Base-by-base conservation (phyloP, 1,284 basidiomycete genomes). In the Ustilago bromivora region DNA sequence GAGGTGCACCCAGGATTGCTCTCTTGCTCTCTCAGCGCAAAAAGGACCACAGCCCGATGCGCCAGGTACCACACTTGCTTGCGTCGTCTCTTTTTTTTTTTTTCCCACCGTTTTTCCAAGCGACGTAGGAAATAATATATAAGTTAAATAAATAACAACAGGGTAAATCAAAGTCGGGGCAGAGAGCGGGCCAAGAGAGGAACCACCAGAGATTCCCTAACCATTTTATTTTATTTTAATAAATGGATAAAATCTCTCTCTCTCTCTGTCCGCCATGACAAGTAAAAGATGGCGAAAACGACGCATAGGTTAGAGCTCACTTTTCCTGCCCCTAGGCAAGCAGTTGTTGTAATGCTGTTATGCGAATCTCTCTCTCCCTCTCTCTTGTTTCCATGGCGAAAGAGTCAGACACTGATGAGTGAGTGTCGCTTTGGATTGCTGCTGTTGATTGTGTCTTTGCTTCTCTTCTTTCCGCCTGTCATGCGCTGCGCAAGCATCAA, bases 221-320 rank as follows among this genome's bases (percentile, higher is more conserved):
- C 23, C 23, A 23, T 23, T 23, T 23, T 23, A 0, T 2, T 23
- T 23, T 2, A 2, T 28, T 28, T 28, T 3, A 40, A 40, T 10
- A 40, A 40, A 40, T 11, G 15, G 3, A 40, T 40, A 40, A 40
- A 40, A 40, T 28, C 46, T 49, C 46, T 51, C 49, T 12, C 28
- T 7, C n/a, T 31, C 31, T 28, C n/a, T 32, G 9, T 6, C 28
- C 32, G 55, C 38, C 17, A 28, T 51, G 28, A 31, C 23, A 51
- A 32, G 23, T 49, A 2, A 49, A 40, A 23, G 28, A 32, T 31
- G n/a, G 47, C 31, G 28, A 51, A 23, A 51, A 12, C 31, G 28
- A 57, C 10, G 31, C 54, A 59, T 71, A 66, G 23, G 23, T 23
- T 23, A 23, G 59, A 59, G 52, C 69, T 71, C 69, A 53, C 43